Evolutionary conservation across 306 rosid species (phyloP).

Genomic region (apple (Malus domestica)): ASM211411v1 NC_041802.1:32527501-32528000

Average conservation of each 20-base stretch:
- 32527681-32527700: slow-evolving; percentile 34
- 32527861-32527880: slow-evolving; percentile 82
- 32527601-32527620: too few relatives aligned
- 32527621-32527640: background rate
- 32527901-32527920: slow-evolving; percentile 78
- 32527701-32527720: slow-evolving; percentile 20
- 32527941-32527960: slow-evolving; percentile 79
- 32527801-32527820: slow-evolving; percentile 86
- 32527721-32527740: slow-evolving; percentile 27
- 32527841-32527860: slow-evolving; percentile 81
- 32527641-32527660: background rate
- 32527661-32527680: slow-evolving; percentile 10
- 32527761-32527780: slow-evolving; percentile 6
- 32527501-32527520: background rate
- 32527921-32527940: slow-evolving; percentile 82
- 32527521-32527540: background rate
- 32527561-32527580: too few relatives aligned
- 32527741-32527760: slow-evolving; percentile 10
- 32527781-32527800: slow-evolving; percentile 65
- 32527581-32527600: too few relatives aligned
- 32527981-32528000: slow-evolving; percentile 72
- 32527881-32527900: slow-evolving; percentile 76
- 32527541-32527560: background rate
- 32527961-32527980: slow-evolving; percentile 84
- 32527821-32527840: slow-evolving; percentile 89